Percentiles rank a stretch among this genome's conserved stretches.
Evolutionary conservation across 192 early-diverging fungal genomes (phyloP).

Genomic region (Kappamyces sp.): DNA sequence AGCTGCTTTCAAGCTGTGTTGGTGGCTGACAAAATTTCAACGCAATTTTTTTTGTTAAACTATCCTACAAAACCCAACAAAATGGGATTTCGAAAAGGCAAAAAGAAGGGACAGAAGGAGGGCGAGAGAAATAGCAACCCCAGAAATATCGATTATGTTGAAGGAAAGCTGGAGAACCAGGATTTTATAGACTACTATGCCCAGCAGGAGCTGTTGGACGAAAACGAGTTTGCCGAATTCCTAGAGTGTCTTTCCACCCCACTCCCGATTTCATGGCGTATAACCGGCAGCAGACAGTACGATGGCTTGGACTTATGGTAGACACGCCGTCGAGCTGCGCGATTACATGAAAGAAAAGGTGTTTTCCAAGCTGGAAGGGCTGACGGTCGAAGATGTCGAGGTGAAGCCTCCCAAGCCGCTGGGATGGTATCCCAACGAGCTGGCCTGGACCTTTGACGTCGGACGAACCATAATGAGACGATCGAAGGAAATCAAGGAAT

Average conservation of each 20-base stretch:
- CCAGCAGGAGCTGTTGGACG: conserved; percentile 61
- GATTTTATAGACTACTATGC: conserved; percentile 67
- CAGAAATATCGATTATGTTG: background rate
- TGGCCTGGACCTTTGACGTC: conserved; percentile 84
- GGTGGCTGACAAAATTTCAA: too few relatives aligned
- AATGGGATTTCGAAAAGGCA: conserved; percentile 7
- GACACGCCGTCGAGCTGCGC: conserved; percentile 62
- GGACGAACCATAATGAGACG: conserved; percentile 71
- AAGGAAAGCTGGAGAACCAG: conserved; percentile 47
- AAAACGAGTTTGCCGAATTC: conserved; percentile 78
- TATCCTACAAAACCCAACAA: background rate
- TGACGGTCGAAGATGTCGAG: conserved; percentile 63
- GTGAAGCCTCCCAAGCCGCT: conserved; percentile 71
- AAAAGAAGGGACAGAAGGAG: background rate
- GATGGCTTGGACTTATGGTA: conserved; percentile 18
- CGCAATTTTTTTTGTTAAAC: too few relatives aligned
- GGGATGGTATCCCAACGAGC: conserved; percentile 83
- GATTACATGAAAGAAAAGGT: conserved; percentile 62
- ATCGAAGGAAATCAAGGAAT: conserved; percentile 65
- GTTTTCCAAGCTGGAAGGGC: conserved; percentile 48
- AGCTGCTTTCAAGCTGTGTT: background rate
- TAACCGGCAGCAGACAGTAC: conserved; percentile 81
- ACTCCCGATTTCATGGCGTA: conserved; percentile 88
- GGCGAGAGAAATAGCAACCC: too few relatives aligned
- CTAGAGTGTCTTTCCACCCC: conserved; percentile 62